These are phyloP conservation scores for Claviceps sp. DNA, from an alignment of 2,329 filamentous ascomycete species.

Conservation along the genomic window DNA sequence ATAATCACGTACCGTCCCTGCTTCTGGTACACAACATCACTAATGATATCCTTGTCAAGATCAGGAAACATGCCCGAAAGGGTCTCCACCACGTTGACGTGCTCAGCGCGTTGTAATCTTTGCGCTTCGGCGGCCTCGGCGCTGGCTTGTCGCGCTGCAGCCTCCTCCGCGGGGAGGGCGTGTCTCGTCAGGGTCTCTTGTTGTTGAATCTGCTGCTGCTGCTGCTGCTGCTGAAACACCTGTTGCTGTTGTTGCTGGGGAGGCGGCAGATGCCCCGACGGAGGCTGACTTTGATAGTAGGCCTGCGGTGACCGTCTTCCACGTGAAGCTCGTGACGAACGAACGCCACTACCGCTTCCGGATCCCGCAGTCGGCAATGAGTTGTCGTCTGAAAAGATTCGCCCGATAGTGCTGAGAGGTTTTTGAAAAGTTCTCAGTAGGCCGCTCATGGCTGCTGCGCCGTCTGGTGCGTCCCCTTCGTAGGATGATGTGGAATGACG, in stretches of 20 bases:
- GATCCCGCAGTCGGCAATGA: constrained; percentile 23
- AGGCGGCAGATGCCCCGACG: constrained; percentile 10
- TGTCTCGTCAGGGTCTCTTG: constrained; percentile 18
- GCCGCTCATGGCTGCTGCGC: constrained; percentile 70
- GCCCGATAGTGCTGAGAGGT: constrained; percentile 79
- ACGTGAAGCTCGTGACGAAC: constrained; percentile 22
- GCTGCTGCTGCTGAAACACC: constrained; percentile 5
- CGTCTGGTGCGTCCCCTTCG: constrained; percentile 49
- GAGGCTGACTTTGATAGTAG: constrained; percentile 12
- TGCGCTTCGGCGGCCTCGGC: constrained; percentile 82
- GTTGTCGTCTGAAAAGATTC: constrained; percentile 72
- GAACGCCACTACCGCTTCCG: constrained; percentile 17
- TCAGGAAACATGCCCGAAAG: constrained; percentile 94
- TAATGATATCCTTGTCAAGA: constrained; percentile 85
- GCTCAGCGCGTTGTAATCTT: constrained; percentile 69
- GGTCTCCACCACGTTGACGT: constrained; percentile 85
- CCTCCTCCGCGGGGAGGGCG: constrained; percentile 63
- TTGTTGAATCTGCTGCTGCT: not conserved
- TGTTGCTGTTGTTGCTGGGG: constrained; percentile 9
- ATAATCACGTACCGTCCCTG: constrained; percentile 64
- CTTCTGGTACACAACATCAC: constrained; percentile 92
- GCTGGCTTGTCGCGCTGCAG: constrained; percentile 79
- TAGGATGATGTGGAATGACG: constrained; percentile 42
- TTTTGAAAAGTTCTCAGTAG: constrained; percentile 82
- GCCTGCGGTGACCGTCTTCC: constrained; percentile 17